These are phyloP conservation scores for Phytophthora capsici DNA, from an alignment of 352 stramenopile genomes.

Conservation along the genomic window DNA sequence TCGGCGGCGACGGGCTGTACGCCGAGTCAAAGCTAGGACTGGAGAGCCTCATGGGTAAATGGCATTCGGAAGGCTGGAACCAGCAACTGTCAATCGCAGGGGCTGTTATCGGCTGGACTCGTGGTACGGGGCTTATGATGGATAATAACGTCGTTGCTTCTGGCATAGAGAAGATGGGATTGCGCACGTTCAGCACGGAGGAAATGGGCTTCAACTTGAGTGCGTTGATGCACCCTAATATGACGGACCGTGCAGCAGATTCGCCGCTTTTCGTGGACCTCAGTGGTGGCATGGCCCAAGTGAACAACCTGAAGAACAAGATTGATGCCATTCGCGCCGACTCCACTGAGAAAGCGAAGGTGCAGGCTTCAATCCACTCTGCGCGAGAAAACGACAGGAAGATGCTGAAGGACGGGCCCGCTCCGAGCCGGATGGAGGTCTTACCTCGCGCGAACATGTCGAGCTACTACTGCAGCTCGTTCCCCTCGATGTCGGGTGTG, in stretches of 20 bases:
- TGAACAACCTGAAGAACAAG: constrained; percentile 76
- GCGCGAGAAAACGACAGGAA: constrained; percentile 51
- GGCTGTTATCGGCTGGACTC: constrained; percentile 89
- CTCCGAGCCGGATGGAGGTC: constrained; percentile 33
- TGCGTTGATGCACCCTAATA: constrained; percentile 78
- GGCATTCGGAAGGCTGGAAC: constrained; percentile 85
- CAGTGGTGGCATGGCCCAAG: constrained; percentile 76
- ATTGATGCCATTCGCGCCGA: constrained; percentile 57
- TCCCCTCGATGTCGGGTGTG: constrained; percentile 60
- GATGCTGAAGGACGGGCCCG: constrained; percentile 25
- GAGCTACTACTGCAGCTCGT: constrained; percentile 74
- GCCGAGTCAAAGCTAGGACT: constrained; percentile 89
- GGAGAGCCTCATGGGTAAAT: constrained; percentile 89
- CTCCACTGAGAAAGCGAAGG: constrained; percentile 65
- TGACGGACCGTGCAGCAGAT: constrained; percentile 77
- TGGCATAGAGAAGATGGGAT: constrained; percentile 80
- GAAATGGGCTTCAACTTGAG: constrained; percentile 91
- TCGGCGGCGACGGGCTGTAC: constrained; percentile 88
- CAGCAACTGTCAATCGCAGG: constrained; percentile 86
- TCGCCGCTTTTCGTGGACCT: constrained; percentile 81
- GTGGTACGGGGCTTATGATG: constrained; percentile 86
- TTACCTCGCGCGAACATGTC: constrained; percentile 70
- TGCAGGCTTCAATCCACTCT: constrained; percentile 52
- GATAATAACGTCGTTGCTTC: constrained; percentile 90
- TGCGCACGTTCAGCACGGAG: constrained; percentile 86